Base-by-base conservation (phyloP, 208 protist genomes). In the Phytomonas francai region DNA sequence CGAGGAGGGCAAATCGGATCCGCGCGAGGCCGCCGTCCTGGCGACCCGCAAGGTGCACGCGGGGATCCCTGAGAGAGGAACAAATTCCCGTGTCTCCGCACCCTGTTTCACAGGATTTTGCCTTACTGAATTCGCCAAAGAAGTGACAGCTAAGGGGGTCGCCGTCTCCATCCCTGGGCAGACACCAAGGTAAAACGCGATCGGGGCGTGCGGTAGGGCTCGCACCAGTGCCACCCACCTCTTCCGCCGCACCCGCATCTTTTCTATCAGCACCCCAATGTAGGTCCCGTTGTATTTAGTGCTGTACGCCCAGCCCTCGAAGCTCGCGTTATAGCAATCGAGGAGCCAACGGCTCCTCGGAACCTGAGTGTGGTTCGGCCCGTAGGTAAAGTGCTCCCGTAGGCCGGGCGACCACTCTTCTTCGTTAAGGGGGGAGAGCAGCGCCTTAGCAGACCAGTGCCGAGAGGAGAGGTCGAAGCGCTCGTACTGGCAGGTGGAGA, bases 291-390 rank as follows among this genome's bases (percentile, higher is more conserved):
- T 84, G 74, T 92, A 92, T 60, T 81, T 79, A 51, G 68, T 76
- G 67, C 77, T 83, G 78, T 84, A 95, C 32, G 78, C 82, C 89
- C 89, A 95, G 4, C 89, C 89, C 57, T 87, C 71, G 67, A 90
- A 84, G 73, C 76, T 89, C 12, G 87, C 85, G 28, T 84, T 66
- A 74, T 79, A 81, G 34, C 78, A 73, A 57, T 89, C 84, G n/a
- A 95, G 65, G 25, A 63, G 66, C 87, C 89, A 95, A 27, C 28
- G 64, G n/a, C 75, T 63, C 3, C 62, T 30, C 0, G 78, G 67
- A 3, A 89, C 60, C 14, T 61, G 32, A 0, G 19, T 59, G 59
- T 58, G 42, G 31, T 77, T 77, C 33, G 39, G 63, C 32, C 76
- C 84, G 66, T 60, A 79, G 31, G 78, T 83, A 39, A 67, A 71